phyloP scores from a whole-genome alignment of 371 early-diverging fungal species.

The Smittium culicis region DNA sequence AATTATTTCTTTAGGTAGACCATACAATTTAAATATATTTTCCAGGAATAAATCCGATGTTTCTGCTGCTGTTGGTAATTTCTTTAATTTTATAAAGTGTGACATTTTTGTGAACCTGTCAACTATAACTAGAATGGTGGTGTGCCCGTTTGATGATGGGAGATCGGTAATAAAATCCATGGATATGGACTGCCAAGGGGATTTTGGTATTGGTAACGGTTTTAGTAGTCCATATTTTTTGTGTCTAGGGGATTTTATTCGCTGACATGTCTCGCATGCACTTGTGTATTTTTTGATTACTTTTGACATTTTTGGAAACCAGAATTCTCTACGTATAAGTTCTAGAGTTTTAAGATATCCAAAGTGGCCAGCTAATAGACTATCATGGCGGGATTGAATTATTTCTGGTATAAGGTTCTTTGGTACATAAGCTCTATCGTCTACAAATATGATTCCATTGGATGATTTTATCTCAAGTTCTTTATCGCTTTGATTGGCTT shows the following conservation, averaged over 20 bases:
- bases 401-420: not conserved
- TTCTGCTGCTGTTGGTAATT: constrained; percentile 7
- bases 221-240: constrained; percentile 11
- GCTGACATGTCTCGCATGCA: constrained; percentile 6
- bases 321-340: not conserved
- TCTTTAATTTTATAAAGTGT: constrained; percentile 27
- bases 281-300: constrained; percentile 2
- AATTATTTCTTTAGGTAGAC: constrained; percentile 5
- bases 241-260: not conserved
- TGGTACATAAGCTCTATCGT: constrained; percentile 4
- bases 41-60: not conserved
- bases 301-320: constrained; percentile 4
- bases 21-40: constrained; percentile 5
- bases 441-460: not conserved
- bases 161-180: constrained; percentile 38
- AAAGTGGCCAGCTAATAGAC: constrained; percentile 2
- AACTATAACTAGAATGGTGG: constrained; percentile 34
- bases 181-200: constrained; percentile 30
- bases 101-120: constrained; percentile 34
- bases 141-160: constrained; percentile 22
- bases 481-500: not conserved
- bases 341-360: constrained; percentile 4
- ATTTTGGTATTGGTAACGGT: constrained; percentile 17
- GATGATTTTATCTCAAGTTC: not conserved
- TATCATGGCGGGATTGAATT: constrained; percentile 3